These are phyloP conservation scores for Solanum sejunctum DNA, from an alignment of 257 asterid genomes.

Conservation along the genomic window DNA sequence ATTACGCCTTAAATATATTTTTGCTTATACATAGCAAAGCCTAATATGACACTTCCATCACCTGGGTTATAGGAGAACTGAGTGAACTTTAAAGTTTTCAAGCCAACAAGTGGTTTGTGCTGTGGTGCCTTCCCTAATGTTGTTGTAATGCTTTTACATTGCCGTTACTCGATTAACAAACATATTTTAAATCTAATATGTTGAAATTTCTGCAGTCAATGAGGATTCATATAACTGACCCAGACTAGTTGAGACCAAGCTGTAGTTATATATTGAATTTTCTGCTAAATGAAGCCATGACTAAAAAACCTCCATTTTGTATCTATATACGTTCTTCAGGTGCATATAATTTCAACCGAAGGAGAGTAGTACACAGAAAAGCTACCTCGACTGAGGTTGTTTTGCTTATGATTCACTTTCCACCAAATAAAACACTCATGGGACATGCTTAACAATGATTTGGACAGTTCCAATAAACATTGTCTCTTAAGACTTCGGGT, in stretches of 20 bases:
- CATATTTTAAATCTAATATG: background rate
- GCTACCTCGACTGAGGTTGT: background rate
- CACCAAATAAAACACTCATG: background rate
- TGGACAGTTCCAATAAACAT: background rate
- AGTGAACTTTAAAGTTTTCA: background rate
- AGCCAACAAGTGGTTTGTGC: background rate
- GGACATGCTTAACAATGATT: background rate
- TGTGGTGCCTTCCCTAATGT: background rate
- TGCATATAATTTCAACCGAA: background rate
- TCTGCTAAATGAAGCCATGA: background rate
- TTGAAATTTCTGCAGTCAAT: background rate
- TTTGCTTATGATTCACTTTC: background rate
- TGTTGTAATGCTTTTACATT: background rate
- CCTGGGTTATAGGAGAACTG: background rate
- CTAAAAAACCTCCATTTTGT: background rate
- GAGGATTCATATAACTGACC: background rate
- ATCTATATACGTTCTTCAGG: background rate
- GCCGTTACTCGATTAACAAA: background rate
- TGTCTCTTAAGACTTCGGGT: background rate
- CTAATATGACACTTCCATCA: background rate
- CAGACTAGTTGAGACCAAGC: background rate
- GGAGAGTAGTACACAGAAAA: background rate
- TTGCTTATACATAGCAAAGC: background rate
- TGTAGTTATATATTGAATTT: background rate
- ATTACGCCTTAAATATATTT: background rate